These are phyloP conservation scores for Aspergillus arachidicola DNA, from an alignment of 2,329 filamentous ascomycete genomes.

Conservation along the genomic window DNA sequence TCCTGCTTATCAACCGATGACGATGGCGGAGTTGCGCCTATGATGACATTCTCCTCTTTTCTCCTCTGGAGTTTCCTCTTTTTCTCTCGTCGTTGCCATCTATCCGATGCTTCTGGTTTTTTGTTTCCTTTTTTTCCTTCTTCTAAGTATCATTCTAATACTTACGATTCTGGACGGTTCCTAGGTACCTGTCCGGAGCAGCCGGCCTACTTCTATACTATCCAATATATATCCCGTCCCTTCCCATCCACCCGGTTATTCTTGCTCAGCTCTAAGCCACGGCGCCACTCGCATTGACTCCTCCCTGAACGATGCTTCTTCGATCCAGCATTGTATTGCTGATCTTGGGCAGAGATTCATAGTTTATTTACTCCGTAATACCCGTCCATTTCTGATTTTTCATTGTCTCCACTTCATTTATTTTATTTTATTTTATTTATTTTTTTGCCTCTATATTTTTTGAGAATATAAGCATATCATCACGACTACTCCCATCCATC, in stretches of 20 bases:
- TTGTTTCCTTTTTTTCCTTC: neutral
- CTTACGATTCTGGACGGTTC: neutral
- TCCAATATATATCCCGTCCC: neutral
- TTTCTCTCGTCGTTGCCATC: neutral
- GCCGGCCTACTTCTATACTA: neutral
- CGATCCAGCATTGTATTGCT: neutral
- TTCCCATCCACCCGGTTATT: neutral
- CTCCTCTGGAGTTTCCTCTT: neutral
- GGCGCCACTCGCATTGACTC: neutral
- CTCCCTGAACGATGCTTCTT: neutral
- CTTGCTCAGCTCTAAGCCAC: neutral
- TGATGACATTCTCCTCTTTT: neutral
- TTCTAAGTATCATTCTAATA: neutral
- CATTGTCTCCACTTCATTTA: neutral
- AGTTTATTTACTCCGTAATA: neutral
- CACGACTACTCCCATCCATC: neutral
- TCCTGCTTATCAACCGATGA: constrained; percentile 1
- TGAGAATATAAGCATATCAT: neutral
- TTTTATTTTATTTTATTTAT: neutral
- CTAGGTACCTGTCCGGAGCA: neutral
- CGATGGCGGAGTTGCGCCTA: neutral
- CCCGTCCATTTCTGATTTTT: neutral
- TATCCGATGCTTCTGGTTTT: neutral
- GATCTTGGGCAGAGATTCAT: neutral
- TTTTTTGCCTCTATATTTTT: neutral